Base-by-base conservation (phyloP, 1,139 yeast species). In the Hansenula sp. region DNA sequence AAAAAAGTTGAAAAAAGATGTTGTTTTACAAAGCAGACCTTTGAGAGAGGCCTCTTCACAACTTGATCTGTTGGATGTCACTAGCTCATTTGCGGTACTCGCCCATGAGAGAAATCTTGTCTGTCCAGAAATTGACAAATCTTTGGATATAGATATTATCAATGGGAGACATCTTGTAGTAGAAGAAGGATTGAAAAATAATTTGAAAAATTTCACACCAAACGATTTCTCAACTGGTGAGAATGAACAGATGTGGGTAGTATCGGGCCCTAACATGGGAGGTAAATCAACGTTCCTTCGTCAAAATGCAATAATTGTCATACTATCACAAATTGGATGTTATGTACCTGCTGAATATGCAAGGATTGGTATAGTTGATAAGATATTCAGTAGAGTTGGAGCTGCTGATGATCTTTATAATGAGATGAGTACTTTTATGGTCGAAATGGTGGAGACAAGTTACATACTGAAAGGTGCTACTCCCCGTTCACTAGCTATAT, bases 231-330 rank as follows among this genome's bases (percentile, higher is more conserved):
- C 65, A 1, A 57, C 80, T 10, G 52, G 70, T 3, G 61, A 65
- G 0, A 50, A 59, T 5, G 57, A 65, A 2, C 57, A 63, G 11
- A 54, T 74, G 13, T 87, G 96, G 91, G 73, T 93, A 9, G 81
- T 93, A 5, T 83, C 96, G 0, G 99, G 99, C 0, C 98, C 98
- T 1, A 93, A 93, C 59, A 93, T 93, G 98, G 98, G 98, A 4
- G 99, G 99, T 0, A 93, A 93, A 58, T 86, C 96, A 37, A 91
- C 98, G 0, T 93, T 79, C 57, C 66, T 93, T 41, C 74, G 98
- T 40, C 98, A 91, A 54, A 86, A 84, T 58, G 98, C 97, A 0
- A 65, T 90, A 15, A 86, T 89, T 40, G 83, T 82, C 0, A 83
- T 93, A 38, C 59, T 93, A 54, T 96, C 96, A 0, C 99, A 93